Evolutionary conservation across 1,284 basidiomycete species (phyloP).

Genomic region (Moesziomyces globuligerus): DNA sequence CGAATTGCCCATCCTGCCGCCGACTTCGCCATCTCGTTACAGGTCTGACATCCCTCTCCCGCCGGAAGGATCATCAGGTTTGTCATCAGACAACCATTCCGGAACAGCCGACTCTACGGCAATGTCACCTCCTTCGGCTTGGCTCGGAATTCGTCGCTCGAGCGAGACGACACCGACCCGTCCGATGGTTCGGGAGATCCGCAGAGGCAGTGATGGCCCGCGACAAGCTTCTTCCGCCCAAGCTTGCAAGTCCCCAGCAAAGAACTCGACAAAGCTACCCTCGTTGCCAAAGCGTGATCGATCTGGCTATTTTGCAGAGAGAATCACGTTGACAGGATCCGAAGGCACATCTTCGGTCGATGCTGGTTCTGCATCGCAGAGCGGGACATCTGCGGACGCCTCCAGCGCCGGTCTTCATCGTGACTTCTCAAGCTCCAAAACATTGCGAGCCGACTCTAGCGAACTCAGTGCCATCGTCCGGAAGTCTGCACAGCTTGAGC

Average conservation of each 20-base stretch:
- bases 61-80: neutral
- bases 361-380: neutral
- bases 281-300: neutral
- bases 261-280: neutral
- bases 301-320: neutral
- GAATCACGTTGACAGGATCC: no score
- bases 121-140: constrained; percentile 20
- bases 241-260: neutral
- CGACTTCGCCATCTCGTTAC: constrained; percentile 7
- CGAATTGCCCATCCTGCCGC: neutral
- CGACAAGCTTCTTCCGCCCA: constrained; percentile 1
- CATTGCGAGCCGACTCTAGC: constrained; percentile 14
- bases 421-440: constrained; percentile 43
- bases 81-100: neutral
- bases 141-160: constrained; percentile 19
- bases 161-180: constrained; percentile 29
- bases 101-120: neutral
- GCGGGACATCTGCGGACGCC: neutral
- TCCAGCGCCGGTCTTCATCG: constrained; percentile 17
- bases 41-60: constrained; percentile 5
- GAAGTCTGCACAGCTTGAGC: no score
- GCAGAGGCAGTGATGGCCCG: constrained; percentile 4
- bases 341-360: neutral
- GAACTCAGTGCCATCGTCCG: no score
- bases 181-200: neutral